A percentile compares a stretch with the other conserved stretches of the same genome.
Conservation (phyloP, 2,329 filamentous ascomycete species). For the Xylogone sp. region DNA sequence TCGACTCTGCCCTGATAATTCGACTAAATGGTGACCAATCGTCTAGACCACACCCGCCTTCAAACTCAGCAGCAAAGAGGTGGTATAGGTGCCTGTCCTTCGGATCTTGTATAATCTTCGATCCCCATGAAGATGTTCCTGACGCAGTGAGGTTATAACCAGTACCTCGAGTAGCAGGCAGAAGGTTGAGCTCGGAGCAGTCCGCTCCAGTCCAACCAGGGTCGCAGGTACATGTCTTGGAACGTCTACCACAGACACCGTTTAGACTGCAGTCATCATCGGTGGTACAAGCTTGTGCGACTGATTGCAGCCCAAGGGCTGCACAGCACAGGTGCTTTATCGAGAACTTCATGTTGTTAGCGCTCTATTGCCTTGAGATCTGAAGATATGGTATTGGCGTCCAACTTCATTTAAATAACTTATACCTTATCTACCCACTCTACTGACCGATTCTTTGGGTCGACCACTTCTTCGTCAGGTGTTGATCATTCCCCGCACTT, state of each 20-base stretch:
- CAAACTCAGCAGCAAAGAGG: conserved; percentile 41
- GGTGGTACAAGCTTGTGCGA: conserved; percentile 9
- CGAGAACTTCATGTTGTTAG: too few relatives aligned
- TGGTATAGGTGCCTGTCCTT: conserved; percentile 36
- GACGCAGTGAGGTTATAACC: conserved; percentile 43
- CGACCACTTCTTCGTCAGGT: too few relatives aligned
- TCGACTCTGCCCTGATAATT: conserved; percentile 42
- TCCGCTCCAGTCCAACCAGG: conserved; percentile 39
- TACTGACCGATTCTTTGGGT: too few relatives aligned
- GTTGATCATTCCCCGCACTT: too few relatives aligned
- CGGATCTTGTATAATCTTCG: conserved; percentile 40
- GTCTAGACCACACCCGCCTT: conserved; percentile 39
- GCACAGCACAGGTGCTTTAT: too few relatives aligned
- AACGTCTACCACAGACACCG: conserved; percentile 27
- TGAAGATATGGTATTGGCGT: too few relatives aligned
- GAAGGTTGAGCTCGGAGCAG: conserved; percentile 42
- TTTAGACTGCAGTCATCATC: conserved; percentile 37
- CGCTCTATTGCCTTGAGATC: too few relatives aligned
- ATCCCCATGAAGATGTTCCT: conserved; percentile 45
- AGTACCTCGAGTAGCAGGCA: conserved; percentile 33
- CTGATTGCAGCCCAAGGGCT: too few relatives aligned
- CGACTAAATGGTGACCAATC: conserved; percentile 45
- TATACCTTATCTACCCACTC: too few relatives aligned
- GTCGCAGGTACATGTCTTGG: conserved; percentile 27
- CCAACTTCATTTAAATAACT: too few relatives aligned